Evolutionary conservation across 2,329 filamentous ascomycete genomes (phyloP), one percentile per base, ranked within the genome.

Genomic region (Penicillium italicum): DNA sequence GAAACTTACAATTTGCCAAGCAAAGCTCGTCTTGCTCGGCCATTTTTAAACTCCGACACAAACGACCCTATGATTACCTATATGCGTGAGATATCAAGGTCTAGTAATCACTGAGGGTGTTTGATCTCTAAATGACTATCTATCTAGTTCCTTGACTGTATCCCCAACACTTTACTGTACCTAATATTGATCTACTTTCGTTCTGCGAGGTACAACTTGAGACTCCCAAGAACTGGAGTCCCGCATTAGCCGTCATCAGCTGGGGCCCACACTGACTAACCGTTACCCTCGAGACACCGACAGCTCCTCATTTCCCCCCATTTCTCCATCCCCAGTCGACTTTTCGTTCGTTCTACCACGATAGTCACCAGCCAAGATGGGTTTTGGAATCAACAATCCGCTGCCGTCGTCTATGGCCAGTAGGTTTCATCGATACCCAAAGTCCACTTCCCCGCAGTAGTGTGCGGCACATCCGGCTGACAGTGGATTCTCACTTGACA

Each of bases 361-460:
- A 53, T 59, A 50, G 31, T 62, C 55, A 44, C 43, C 57, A 55
- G 56, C 45, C 57, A 73, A 67, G 49, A 77, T 77, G 74, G 72
- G 72, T 67, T 68, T 77, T 64, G 74, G 74, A 60, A 77, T 77
- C 47, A 69, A 78, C 60, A 78, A 78, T 62, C 76, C 77, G 40
- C 68, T 80, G 56, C 77, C 77, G 56, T 74, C 77, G 53, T 80
- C 77, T 57, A 69, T 80, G 69, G 69, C 67, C 65, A 79, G 77
- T 78, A 72, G 51, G 76, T 74, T 34, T 28, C 22, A 37, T 55
- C 55, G 34, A 43, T 52, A 45, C 53, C 46, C 46, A 45, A 48
- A 56, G 58, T 52, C 55, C 50, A 53, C 59, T 69, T 68, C 70
- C 66, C 71, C 71, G 69, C 70, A 72, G 62, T 69, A 55, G 55